Evolutionary conservation across 345 rosid genomes (phyloP), one percentile per base, ranked within the genome.

Genomic region (Camelina laxa): DNA sequence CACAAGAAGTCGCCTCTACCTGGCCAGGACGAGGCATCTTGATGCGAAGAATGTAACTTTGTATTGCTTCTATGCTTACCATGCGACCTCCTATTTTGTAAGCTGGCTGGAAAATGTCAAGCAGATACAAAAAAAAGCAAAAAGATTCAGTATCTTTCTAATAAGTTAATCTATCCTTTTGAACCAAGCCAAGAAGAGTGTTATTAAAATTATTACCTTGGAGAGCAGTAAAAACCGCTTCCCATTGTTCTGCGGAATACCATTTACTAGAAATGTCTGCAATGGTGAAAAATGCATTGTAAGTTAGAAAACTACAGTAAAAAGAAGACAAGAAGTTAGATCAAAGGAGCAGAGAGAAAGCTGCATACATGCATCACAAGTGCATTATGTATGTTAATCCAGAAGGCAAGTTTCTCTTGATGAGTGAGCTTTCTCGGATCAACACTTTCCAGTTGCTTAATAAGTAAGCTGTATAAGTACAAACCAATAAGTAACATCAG

Each of bases 331-430:
- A 60, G 10, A 65, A 20, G 15, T 35, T 44, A 49, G 67, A 64
- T 20, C 62, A 65, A 58, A 77, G 41, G 22, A 66, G 62, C 24
- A 57, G 9, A 53, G 60, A 58, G 36, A 22, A 51, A 54, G 27
- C 15, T 6, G 2, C 79, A 73, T 88, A 96, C 99, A 77, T 96
- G 97, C 99, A 96, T 96, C 81, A 88, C 92, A 22, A 92, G 74
- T 0, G 94, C 86, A 72, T 96, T 96, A 82, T 96, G 99, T 72
- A 92, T 22, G 50, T 96, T 96, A 84, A 96, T 86, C 99, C 98
- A 96, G 74, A 96, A 96, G 22, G 99, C 96, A 1, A 96, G 78
- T 82, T 87, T 92, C 85, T 96, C 99, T 67, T 87, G 94, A 22
- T 89, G 93, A 59, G 81, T 83, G 54, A 96, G 76, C 67, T 80